phyloP scores from a whole-genome alignment of 768 basidiomycete species.

The Termitomyces sp. region DNA sequence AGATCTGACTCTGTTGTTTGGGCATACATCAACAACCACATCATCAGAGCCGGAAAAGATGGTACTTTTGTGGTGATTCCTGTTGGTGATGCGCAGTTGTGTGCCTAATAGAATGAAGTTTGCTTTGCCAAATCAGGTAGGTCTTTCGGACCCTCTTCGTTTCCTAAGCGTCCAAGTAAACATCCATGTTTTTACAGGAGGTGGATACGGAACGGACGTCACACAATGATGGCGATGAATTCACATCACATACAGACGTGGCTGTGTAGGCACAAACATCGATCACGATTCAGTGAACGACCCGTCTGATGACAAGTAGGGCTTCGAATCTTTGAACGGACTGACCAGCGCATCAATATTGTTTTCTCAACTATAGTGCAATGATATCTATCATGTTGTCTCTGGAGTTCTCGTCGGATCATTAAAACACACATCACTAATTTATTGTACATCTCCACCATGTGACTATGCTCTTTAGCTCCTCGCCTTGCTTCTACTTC shows the following conservation, averaged over 20 bases:
- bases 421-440: background rate
- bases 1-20: background rate
- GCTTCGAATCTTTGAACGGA: too few species aligned
- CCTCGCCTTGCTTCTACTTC: background rate
- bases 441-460: background rate
- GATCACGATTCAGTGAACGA: too few species aligned
- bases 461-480: background rate
- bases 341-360: background rate
- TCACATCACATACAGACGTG: conserved; percentile 25
- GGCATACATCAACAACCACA: background rate
- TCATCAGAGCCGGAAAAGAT: background rate
- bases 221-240: too few species aligned
- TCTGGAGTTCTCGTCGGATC: too few species aligned
- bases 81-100: conserved; percentile 21
- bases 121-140: background rate
- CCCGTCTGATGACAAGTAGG: too few species aligned
- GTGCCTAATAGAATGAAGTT: conserved; percentile 23
- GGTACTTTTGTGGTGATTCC: background rate
- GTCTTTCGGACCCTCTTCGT: conserved; percentile 4
- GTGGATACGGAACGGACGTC: background rate
- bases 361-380: background rate
- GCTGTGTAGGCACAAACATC: too few species aligned
- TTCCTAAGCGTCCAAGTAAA: background rate
- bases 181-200: background rate
- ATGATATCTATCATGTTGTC: background rate